A percentile compares a stretch with the other conserved stretches of the same genome.
Evolutionary conservation across 108 stramenopile species (phyloP).

Genomic region (Cyclotella distinguenda): DNA sequence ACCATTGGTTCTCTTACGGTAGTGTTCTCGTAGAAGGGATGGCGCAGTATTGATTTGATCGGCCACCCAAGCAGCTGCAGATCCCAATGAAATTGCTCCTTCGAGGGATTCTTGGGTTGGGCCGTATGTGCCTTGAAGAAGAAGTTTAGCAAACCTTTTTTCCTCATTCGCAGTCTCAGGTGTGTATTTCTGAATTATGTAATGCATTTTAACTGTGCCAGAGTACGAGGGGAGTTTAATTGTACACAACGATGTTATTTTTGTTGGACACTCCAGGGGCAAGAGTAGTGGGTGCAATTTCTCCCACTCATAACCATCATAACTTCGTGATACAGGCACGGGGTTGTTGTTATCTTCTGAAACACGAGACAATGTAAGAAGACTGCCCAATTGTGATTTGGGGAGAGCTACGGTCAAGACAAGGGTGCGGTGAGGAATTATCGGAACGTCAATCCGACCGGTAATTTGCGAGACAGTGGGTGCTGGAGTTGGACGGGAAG

Average conservation of each 20-base stretch:
- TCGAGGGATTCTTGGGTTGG: slow-evolving; percentile 16
- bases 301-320: slow-evolving; percentile 25
- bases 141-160: slow-evolving; percentile 8
- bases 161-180: slow-evolving; percentile 1
- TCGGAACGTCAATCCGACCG: slow-evolving; percentile 9
- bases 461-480: too few species aligned
- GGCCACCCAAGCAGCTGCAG: slow-evolving; percentile 22
- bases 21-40: slow-evolving; percentile 21
- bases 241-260: not conserved
- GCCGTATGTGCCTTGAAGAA: slow-evolving; percentile 27
- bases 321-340: slow-evolving; percentile 20
- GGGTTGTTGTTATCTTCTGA: slow-evolving; percentile 5
- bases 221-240: not conserved
- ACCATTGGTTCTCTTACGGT: slow-evolving; percentile 22
- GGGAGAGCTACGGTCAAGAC: not conserved
- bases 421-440: not conserved
- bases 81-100: slow-evolving; percentile 9
- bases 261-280: slow-evolving; percentile 7
- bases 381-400: too few species aligned
- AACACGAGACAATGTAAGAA: slow-evolving; percentile 18
- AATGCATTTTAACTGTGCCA: slow-evolving; percentile 2
- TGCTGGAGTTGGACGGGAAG: too few species aligned
- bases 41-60: slow-evolving; percentile 17
- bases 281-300: slow-evolving; percentile 18
- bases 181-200: slow-evolving; percentile 16